Evolutionary conservation across 2,329 filamentous ascomycete genomes (phyloP), one percentile per base, ranked within the genome.

Genomic region (Fusarium sp.): DNA sequence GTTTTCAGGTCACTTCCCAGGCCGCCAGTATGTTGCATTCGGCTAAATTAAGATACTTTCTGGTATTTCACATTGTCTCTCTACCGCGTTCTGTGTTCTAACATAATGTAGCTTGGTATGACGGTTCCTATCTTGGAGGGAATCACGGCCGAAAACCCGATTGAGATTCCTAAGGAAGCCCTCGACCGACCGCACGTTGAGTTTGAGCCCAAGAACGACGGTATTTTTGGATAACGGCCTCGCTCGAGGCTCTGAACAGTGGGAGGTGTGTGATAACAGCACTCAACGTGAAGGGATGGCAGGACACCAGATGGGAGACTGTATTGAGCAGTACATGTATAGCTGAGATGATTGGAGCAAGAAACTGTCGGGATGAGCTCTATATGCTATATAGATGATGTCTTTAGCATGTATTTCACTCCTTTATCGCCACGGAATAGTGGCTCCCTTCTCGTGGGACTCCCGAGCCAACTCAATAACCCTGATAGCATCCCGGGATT

Each of bases 391-490:
- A 13, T 8, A 42, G 18, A 11, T 2, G 14, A 20, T 42, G 6
- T 23, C 11, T 8, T 42, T 1, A 20, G 6, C 18, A 13, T 42
- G 11, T 7, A 7, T 20, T 20, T 13, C 11, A 42, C 6, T 20
- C 11, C 31, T n/a, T 59, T 18, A 68, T 9, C 44, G 58, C 76
- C 77, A 80, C 0, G 60, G 31, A 6, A 81, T 54, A 1, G 79
- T 79, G 0, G 50, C 53, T 0, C 78, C 77, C 31, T 73, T 78
- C 33, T 77, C 67, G 27, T 78, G 74, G 13, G 78, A 80, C 71
- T 83, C 78, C 42, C 80, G 76, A 1, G 81, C 82, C 14, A 84
- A 66, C 74, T 83, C 71, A 42, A 73, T 72, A 1, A 73, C 29
- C 77, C 79, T 73, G 10, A 84, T 63, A 0, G 76, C 80, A 64